Percentiles rank a stretch among this genome's conserved stretches.
Conservation (phyloP, 345 rosid species). For the Moricandia arvensis region DNA sequence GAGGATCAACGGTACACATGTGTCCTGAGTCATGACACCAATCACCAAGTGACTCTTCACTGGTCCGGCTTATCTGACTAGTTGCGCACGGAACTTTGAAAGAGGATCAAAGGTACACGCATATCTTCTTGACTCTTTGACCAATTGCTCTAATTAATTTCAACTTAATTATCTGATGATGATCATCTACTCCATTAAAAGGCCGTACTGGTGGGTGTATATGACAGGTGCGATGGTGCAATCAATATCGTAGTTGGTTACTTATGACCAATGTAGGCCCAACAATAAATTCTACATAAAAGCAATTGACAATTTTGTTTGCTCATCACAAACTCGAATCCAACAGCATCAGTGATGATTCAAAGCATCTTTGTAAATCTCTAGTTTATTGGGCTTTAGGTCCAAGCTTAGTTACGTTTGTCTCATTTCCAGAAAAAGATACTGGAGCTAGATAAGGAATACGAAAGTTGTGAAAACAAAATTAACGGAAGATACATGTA, state of each 20-base stretch:
- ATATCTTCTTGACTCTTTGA: background rate
- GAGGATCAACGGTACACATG: constrained; percentile 31
- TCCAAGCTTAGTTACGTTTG: background rate
- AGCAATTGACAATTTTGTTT: too few species aligned
- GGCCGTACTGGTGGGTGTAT: background rate
- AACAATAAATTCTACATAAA: background rate
- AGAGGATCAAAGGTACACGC: background rate
- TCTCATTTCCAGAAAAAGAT: background rate
- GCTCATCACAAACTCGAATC: too few species aligned
- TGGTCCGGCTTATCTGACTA: too few species aligned
- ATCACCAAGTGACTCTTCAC: background rate
- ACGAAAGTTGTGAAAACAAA: too few species aligned
- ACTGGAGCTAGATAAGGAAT: too few species aligned
- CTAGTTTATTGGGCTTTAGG: background rate
- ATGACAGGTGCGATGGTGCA: background rate
- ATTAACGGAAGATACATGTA: too few species aligned
- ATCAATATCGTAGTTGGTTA: background rate
- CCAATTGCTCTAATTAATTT: background rate
- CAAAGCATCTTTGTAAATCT: too few species aligned
- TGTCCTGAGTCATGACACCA: constrained; percentile 11
- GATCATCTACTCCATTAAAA: background rate
- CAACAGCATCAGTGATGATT: too few species aligned
- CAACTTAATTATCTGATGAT: background rate
- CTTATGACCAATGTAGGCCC: background rate
- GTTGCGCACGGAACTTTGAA: background rate